These are phyloP conservation scores for Rauvolfia tetraphylla DNA, from an alignment of 257 asterid genomes.

Conservation along the genomic window DNA sequence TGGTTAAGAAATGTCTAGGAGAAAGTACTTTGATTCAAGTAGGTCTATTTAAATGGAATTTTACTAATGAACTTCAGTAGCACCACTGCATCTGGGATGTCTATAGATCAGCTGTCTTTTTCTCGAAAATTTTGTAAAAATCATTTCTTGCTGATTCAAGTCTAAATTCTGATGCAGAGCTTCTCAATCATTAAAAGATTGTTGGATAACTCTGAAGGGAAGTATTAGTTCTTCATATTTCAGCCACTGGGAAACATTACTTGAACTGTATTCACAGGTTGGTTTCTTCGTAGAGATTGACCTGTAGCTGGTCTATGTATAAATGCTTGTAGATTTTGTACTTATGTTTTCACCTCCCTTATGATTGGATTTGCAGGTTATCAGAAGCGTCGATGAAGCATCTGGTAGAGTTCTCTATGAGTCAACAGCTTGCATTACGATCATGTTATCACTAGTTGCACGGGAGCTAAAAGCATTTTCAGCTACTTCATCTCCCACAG, in stretches of 20 bases:
- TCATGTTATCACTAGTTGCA: slow-evolving; percentile 65
- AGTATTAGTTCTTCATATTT: slow-evolving; percentile 48
- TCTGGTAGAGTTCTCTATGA: slow-evolving; percentile 78
- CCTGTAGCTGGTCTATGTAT: slow-evolving; percentile 17
- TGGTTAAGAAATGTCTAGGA: background rate
- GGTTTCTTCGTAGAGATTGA: slow-evolving; percentile 20
- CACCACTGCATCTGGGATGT: background rate
- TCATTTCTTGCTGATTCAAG: background rate
- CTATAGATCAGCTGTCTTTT: background rate
- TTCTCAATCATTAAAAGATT: slow-evolving; percentile 64
- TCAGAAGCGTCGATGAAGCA: slow-evolving; percentile 53
- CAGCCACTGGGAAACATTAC: slow-evolving; percentile 69
- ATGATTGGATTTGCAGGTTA: slow-evolving; percentile 50
- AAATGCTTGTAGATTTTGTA: background rate
- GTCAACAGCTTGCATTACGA: slow-evolving; percentile 78
- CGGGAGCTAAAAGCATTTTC: slow-evolving; percentile 63
- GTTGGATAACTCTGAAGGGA: slow-evolving; percentile 60
- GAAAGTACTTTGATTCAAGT: background rate
- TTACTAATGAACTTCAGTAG: background rate
- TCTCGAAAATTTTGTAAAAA: background rate
- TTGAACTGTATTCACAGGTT: slow-evolving; percentile 80
- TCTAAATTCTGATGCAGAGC: slow-evolving; percentile 53
- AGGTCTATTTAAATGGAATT: background rate
- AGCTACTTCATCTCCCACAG: slow-evolving; percentile 44
- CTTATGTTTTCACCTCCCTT: slow-evolving; percentile 16